phyloP scores from a whole-genome alignment of 2,329 filamentous ascomycete species.

The Neopestalotiopsis clavispora region DNA sequence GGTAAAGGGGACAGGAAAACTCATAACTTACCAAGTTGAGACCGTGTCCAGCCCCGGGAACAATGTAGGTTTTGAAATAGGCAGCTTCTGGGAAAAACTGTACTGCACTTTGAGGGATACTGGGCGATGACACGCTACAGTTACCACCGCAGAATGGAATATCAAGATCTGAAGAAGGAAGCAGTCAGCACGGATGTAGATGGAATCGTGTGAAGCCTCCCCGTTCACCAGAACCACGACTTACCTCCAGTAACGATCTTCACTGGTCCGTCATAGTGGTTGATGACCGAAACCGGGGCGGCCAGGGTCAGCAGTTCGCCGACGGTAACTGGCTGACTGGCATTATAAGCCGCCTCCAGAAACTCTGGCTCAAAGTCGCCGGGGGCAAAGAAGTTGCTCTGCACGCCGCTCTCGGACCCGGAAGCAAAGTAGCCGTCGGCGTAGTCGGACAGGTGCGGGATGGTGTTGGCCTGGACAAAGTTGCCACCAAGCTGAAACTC shows the following conservation, averaged over 20 bases:
- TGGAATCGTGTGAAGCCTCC: not conserved
- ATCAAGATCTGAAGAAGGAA: slow-evolving; percentile 43
- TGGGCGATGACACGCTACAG: slow-evolving; percentile 52
- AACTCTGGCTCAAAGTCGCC: slow-evolving; percentile 59
- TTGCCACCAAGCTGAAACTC: slow-evolving; percentile 51
- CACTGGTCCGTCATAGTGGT: slow-evolving; percentile 55
- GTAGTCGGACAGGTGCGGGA: slow-evolving; percentile 36
- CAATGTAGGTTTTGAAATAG: slow-evolving; percentile 57
- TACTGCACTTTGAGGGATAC: slow-evolving; percentile 44
- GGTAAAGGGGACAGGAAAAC: not conserved
- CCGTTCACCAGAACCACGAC: slow-evolving; percentile 17
- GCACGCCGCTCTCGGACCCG: slow-evolving; percentile 49
- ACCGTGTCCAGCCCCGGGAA: slow-evolving; percentile 55
- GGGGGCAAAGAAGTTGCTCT: slow-evolving; percentile 57
- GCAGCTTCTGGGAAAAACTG: slow-evolving; percentile 48
- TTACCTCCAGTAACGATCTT: slow-evolving; percentile 61
- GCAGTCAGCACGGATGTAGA: not conserved
- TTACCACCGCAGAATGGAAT: slow-evolving; percentile 66
- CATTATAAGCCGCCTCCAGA: slow-evolving; percentile 47
- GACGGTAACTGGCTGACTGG: slow-evolving; percentile 58
- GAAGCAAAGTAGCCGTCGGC: slow-evolving; percentile 57
- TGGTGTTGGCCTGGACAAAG: slow-evolving; percentile 46
- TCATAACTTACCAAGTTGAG: slow-evolving; percentile 48
- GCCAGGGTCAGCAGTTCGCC: slow-evolving; percentile 64
- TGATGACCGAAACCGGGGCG: slow-evolving; percentile 34